Percentiles rank a stretch among this genome's conserved stretches.
Evolutionary conservation across 345 rosid genomes (phyloP).

Genomic region (Laguncularia racemosa): DNA sequence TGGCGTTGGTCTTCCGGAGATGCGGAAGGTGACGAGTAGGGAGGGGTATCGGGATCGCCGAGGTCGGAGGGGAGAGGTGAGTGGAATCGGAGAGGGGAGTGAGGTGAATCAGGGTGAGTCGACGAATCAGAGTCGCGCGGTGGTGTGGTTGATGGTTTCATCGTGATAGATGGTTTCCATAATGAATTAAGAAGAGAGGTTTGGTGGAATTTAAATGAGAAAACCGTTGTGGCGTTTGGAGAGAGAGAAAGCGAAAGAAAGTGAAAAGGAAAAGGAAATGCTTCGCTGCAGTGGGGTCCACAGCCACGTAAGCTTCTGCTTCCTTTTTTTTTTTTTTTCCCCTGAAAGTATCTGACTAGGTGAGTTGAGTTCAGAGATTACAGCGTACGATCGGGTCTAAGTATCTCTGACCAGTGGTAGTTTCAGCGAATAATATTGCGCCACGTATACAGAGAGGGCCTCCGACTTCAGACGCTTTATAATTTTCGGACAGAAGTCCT

Average conservation of each 20-base stretch:
- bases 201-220: conserved; percentile 6
- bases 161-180: conserved; percentile 9
- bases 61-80: conserved; percentile 72
- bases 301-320: no score
- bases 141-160: neutral
- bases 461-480: no score
- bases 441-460: no score
- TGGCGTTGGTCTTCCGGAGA: conserved; percentile 40
- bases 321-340: no score
- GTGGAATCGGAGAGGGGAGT: conserved; percentile 67
- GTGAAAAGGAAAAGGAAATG: neutral
- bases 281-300: neutral
- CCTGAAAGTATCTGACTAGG: no score
- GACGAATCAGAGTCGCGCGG: conserved; percentile 50
- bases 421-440: no score
- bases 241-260: conserved; percentile 1
- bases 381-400: no score
- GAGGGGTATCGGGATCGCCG: conserved; percentile 51
- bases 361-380: no score
- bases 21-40: conserved; percentile 51
- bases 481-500: no score
- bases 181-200: conserved; percentile 1
- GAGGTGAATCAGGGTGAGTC: conserved; percentile 48
- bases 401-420: no score
- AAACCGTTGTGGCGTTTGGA: neutral